Percentiles rank a stretch among this genome's conserved stretches.
Conservation (phyloP, 805 yeast genomes). For the Zygotorulaspora sp. region DNA sequence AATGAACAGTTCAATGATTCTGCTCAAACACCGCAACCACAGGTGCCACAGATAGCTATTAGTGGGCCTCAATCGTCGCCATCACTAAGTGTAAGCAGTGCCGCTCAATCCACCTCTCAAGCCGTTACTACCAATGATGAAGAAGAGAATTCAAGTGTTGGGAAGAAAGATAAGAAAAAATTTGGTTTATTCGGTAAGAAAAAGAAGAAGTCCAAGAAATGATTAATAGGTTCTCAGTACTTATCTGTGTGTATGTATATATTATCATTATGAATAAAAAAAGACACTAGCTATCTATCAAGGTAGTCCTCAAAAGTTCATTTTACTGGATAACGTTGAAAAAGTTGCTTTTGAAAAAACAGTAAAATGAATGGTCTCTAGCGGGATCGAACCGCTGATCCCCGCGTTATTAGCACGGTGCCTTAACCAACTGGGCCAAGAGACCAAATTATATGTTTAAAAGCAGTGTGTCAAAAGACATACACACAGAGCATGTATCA, state of each 20-base stretch:
- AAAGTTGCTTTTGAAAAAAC: neutral
- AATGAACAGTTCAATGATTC: too few relatives aligned
- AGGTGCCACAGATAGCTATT: constrained; percentile 15
- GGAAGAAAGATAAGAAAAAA: constrained; percentile 30
- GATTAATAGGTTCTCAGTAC: constrained; percentile 3
- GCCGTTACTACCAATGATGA: constrained; percentile 9
- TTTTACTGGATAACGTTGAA: neutral
- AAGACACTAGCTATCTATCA: too few relatives aligned
- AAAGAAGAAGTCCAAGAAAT: constrained; percentile 26
- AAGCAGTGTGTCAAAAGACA: too few relatives aligned
- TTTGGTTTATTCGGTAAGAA: constrained; percentile 31
- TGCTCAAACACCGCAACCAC: constrained; percentile 15
- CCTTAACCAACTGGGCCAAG: constrained; percentile 38
- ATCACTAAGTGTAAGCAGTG: constrained; percentile 8
- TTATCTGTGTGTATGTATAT: constrained; percentile 2
- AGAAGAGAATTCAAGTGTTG: constrained; percentile 12
- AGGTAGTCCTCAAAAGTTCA: too few relatives aligned
- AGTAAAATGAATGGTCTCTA: constrained; percentile 28
- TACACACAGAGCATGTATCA: too few relatives aligned
- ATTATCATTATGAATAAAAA: too few relatives aligned
- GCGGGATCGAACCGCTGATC: constrained; percentile 38
- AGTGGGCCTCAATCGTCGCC: constrained; percentile 14
- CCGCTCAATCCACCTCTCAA: constrained; percentile 4
- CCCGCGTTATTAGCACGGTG: constrained; percentile 37
- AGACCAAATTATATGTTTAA: constrained; percentile 23